Base-by-base conservation (phyloP, 306 rosid species). In the Lathyrus sativus region DNA sequence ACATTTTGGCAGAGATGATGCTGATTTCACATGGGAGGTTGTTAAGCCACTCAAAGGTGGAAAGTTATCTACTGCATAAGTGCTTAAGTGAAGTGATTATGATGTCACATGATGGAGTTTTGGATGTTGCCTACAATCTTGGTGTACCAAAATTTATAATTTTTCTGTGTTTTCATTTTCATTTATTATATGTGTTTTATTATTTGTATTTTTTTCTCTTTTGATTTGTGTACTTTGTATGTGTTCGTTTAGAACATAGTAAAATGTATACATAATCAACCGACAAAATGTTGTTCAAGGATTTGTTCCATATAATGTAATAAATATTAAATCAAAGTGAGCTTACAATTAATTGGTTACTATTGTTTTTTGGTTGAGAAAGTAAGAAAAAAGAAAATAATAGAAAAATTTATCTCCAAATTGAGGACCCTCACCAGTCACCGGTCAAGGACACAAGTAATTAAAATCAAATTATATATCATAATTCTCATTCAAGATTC, bases 1-100 rank as follows among this genome's bases (percentile, higher is more conserved):
- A 54, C 85, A 80, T 51, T 80, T 80, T 50, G 85, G 85, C 2
- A 76, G 85, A 57, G 81, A 80, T 72, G 85, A 76, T 62, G 0
- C 81, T 15, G 88, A 84, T 59, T 84, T 84, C 72, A 81, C 86
- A 49, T 84, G 88, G 88, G 88, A 84, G 60, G 86, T 73, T 15
- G 86, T 84, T 46, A 84, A 78, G 86, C 86, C 88, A 9, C 88
- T 84, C 24, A 81, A 84, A 54, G 71, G 80, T 75, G 86, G 76
- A 3, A 84, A 84, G 67, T 64, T 74, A 10, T 26, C 85, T 58
- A 78, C 88, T 35, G 7, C 39, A 1, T 7, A 35, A 35, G 39
- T 69, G 85, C 91, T 33, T 88, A 70, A 83, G 62, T 46, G n/a
- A 51, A 51, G 58, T 51, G n/a, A 9, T 42, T 1, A 41, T 41